Conservation (phyloP, 148 eudicot genomes). For the Rhododendron griersonianum region DNA sequence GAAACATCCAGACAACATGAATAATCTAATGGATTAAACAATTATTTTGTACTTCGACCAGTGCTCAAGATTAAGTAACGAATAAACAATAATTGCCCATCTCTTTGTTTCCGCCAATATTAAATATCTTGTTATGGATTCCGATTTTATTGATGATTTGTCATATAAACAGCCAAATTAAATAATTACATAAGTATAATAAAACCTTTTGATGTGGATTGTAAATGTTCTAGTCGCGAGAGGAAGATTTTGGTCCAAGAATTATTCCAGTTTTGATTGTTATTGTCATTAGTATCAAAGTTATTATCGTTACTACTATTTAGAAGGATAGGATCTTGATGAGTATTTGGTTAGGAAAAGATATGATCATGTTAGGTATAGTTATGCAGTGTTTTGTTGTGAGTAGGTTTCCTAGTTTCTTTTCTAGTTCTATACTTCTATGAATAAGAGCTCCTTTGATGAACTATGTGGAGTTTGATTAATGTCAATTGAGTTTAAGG, state of each 20-base stretch:
- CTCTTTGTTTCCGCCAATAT: neutral
- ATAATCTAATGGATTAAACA: neutral
- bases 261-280: too few relatives aligned
- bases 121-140: neutral
- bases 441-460: neutral
- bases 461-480: neutral
- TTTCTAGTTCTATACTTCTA: neutral
- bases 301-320: too few relatives aligned
- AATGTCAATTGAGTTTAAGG: neutral
- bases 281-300: neutral
- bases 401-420: neutral
- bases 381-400: neutral
- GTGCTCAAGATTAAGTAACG: neutral
- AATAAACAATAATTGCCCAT: neutral
- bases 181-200: neutral
- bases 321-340: neutral
- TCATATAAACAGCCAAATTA: neutral
- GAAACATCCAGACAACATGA: neutral
- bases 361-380: neutral
- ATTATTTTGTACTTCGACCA: neutral
- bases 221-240: too few relatives aligned
- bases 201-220: neutral
- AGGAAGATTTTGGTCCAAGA: neutral
- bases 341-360: neutral
- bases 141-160: neutral